A percentile compares a stretch with the other conserved stretches of the same genome.
Evolutionary conservation across 176 grass and related monocot genomes (phyloP).

Genomic region (Pontederia paniculata): DNA sequence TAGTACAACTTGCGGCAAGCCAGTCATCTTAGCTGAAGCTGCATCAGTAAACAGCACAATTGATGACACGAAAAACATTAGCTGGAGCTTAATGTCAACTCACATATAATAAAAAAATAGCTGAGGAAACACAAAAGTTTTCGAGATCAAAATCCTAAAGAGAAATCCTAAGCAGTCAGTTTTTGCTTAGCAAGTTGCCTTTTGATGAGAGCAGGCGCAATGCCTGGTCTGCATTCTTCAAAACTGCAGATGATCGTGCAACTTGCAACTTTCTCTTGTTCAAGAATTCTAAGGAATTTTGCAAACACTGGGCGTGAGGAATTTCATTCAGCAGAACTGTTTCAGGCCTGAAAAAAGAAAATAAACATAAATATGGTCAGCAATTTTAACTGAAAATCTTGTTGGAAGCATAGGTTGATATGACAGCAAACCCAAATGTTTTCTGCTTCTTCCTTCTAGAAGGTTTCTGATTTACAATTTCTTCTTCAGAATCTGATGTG

Average conservation of each 20-base stretch:
- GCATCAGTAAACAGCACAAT: too few species aligned
- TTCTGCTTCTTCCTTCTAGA: slow-evolving; percentile 32
- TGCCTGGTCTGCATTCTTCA: slow-evolving; percentile 27
- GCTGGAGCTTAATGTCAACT: too few species aligned
- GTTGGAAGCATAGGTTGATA: too few species aligned
- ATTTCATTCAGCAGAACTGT: slow-evolving; percentile 70
- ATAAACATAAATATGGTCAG: not conserved
- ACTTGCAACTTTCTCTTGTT: slow-evolving; percentile 49
- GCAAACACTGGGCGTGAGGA: slow-evolving; percentile 29
- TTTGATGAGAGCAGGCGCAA: slow-evolving; percentile 27
- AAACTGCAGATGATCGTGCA: slow-evolving; percentile 14
- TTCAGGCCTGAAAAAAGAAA: slow-evolving; percentile 54
- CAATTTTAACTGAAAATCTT: not conserved
- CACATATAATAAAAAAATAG: too few species aligned
- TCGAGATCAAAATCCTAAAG: too few species aligned
- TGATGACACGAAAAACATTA: too few species aligned
- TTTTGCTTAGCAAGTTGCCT: slow-evolving; percentile 20
- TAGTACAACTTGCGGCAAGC: too few species aligned
- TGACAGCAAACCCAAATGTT: slow-evolving; percentile 36
- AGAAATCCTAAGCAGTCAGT: not conserved
- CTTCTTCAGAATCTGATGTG: slow-evolving; percentile 76
- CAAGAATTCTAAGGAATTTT: slow-evolving; percentile 56
- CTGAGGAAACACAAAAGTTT: too few species aligned
- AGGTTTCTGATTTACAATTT: slow-evolving; percentile 42
- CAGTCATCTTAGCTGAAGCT: too few species aligned